Percentiles rank a stretch among this genome's conserved stretches.
Conservation (phyloP, 805 yeast species). For the Spathaspora sp. region DNA sequence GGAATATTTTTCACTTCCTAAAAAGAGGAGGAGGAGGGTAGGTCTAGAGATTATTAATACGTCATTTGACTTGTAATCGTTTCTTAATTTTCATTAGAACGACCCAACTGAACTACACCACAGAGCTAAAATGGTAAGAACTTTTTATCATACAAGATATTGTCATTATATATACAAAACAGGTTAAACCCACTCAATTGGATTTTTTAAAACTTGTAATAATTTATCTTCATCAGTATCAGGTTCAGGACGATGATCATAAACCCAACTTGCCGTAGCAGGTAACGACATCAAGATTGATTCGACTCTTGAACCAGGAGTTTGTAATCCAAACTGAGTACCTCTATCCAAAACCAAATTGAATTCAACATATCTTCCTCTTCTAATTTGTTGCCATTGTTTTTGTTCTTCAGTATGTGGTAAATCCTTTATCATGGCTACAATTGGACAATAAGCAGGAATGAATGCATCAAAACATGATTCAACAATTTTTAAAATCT, state of each 20-base stretch:
- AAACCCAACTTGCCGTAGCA: slow-evolving; percentile 84
- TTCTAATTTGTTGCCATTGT: slow-evolving; percentile 91
- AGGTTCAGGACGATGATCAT: slow-evolving; percentile 78
- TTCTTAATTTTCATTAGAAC: too few species aligned
- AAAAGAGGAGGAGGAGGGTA: too few species aligned
- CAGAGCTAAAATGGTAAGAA: too few species aligned
- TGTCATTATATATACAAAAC: too few species aligned
- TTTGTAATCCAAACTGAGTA: slow-evolving; percentile 91
- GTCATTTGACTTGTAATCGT: too few species aligned
- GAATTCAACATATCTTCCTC: slow-evolving; percentile 97
- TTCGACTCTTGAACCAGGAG: slow-evolving; percentile 94
- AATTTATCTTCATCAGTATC: slow-evolving; percentile 75
- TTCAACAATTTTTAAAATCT: slow-evolving; percentile 67
- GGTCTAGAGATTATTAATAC: too few species aligned
- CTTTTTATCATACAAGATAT: too few species aligned
- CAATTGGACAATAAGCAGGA: slow-evolving; percentile 75
- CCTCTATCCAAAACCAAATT: slow-evolving; percentile 95
- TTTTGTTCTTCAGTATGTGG: slow-evolving; percentile 76
- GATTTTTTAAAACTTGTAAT: slow-evolving; percentile 62
- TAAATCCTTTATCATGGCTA: slow-evolving; percentile 65
- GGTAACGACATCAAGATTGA: slow-evolving; percentile 91
- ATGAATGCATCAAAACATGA: slow-evolving; percentile 82
- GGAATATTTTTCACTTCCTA: too few species aligned
- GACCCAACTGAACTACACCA: too few species aligned
- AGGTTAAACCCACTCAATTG: slow-evolving; percentile 70